Evolutionary conservation across 345 rosid species (phyloP), one percentile per base, ranked within the genome.

Genomic region (Syzygium jambos): DNA sequence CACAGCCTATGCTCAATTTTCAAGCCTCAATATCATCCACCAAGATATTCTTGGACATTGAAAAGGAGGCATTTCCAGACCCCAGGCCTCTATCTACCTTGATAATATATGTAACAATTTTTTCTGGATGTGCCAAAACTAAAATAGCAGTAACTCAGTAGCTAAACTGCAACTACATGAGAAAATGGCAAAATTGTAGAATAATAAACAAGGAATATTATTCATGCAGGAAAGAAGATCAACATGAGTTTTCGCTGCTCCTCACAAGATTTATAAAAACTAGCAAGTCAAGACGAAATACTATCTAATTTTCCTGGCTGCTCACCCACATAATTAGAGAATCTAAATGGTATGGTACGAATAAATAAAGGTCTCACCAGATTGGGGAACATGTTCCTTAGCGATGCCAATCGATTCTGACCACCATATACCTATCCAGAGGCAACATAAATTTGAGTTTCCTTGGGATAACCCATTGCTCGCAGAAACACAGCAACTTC

Each of bases 401-500:
- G 91, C 34, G 99, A 98, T 87, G 99, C 99, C 99, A 98, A 95
- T 88, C 99, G 97, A 87, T 98, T 98, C 88, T 98, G 98, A 77
- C 99, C 99, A 41, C 99, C 99, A 89, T 98, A 98, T 89, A 96
- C 99, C 92, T 96, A 97, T 85, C 99, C 99, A 84, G 99, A 98
- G 92, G 99, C 99, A 87, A 98, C 99, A 87, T 98, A 98, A 27
- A 98, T 98, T 91, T 98, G 99, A 85, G 99, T 98, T 91, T 94
- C 98, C 92, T 98, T 98, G 12, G 99, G 98, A 93, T 98, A 98
- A 0, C 99, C 99, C 99, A 96, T 96, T 86, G 98, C 98, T 2
- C 99, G 96, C 85, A 98, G 94, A 89, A 98, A 91, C 88, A 98
- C 99, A 86, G 99, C 99, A 85, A 98, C 99, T 92, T 98, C 99